These are phyloP conservation scores for Pseudohalonectria lignicola DNA, from an alignment of 2,329 filamentous ascomycete species.

Conservation along the genomic window DNA sequence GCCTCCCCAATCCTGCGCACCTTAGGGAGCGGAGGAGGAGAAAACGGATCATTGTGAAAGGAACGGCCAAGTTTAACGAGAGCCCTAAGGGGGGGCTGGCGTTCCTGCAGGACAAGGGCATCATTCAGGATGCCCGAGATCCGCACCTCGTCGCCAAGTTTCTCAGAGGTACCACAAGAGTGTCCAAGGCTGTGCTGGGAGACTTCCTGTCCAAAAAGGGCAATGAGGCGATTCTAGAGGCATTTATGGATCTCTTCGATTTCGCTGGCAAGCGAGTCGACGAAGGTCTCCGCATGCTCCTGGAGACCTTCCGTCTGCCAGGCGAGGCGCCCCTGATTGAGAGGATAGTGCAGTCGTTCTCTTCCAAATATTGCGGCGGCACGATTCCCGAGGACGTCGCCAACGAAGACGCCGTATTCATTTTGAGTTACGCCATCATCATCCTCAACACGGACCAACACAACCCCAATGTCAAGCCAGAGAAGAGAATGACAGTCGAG, in stretches of 20 bases:
- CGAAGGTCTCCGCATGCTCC: conserved; percentile 75
- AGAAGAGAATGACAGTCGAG: conserved; percentile 72
- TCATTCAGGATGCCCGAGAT: conserved; percentile 67
- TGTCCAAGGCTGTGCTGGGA: conserved; percentile 84
- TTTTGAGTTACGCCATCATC: conserved; percentile 92
- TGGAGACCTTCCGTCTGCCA: conserved; percentile 86
- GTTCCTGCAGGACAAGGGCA: conserved; percentile 73
- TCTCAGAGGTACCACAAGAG: conserved; percentile 71
- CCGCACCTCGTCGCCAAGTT: conserved; percentile 76
- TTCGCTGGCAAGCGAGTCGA: conserved; percentile 81
- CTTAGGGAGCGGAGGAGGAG: conserved; percentile 63
- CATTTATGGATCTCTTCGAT: conserved; percentile 80
- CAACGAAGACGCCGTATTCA: conserved; percentile 78
- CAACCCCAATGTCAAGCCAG: conserved; percentile 73
- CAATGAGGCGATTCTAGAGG: conserved; percentile 74
- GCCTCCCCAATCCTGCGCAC: conserved; percentile 51
- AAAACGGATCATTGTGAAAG: conserved; percentile 84
- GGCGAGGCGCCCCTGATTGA: conserved; percentile 91
- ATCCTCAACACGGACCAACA: conserved; percentile 97
- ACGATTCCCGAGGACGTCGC: conserved; percentile 64
- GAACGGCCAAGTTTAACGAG: conserved; percentile 88
- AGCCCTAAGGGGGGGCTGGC: conserved; percentile 81
- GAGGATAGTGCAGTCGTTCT: conserved; percentile 78
- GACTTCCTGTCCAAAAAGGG: conserved; percentile 88
- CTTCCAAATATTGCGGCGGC: conserved; percentile 69